Percentiles rank a stretch among this genome's conserved stretches.
These are phyloP conservation scores for Alloascoidea africana DNA, from an alignment of 805 yeast genomes.

Conservation along the genomic window DNA sequence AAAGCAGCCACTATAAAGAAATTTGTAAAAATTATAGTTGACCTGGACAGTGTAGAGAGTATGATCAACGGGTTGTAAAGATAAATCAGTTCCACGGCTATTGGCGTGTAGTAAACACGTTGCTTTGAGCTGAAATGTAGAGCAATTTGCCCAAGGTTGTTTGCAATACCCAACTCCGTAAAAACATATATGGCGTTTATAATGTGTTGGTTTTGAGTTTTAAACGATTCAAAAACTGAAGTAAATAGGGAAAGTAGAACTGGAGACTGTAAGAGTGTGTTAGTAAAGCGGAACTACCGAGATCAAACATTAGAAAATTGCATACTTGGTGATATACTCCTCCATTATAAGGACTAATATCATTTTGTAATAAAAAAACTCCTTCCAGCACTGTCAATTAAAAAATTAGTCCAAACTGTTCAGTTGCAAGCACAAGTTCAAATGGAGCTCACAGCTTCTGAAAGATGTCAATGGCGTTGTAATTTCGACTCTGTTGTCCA, in stretches of 20 bases:
- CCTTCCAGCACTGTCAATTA: conserved; percentile 47
- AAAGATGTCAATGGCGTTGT: conserved; percentile 66
- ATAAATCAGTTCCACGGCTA: conserved; percentile 45
- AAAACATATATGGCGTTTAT: conserved; percentile 34
- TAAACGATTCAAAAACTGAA: conserved; percentile 12
- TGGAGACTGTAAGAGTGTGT: too few species aligned
- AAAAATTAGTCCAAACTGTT: too few species aligned
- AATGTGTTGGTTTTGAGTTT: conserved; percentile 6
- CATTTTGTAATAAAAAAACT: conserved; percentile 38
- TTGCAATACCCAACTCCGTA: conserved; percentile 44
- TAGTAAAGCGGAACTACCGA: too few species aligned
- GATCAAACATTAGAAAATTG: too few species aligned
- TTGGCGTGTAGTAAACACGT: conserved; percentile 15
- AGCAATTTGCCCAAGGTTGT: conserved; percentile 34
- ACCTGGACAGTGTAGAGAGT: conserved; percentile 50
- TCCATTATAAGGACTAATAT: conserved; percentile 61
- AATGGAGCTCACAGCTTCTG: conserved; percentile 26
- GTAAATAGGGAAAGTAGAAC: conserved; percentile 40
- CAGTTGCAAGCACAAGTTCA: conserved; percentile 16
- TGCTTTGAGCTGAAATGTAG: conserved; percentile 6
- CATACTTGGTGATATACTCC: conserved; percentile 84
- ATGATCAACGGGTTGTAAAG: conserved; percentile 72
- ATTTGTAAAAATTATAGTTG: conserved; percentile 49
- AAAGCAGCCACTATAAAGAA: conserved; percentile 34
- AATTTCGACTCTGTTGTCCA: conserved; percentile 42